Conservation (phyloP, 2,329 filamentous ascomycete genomes). For the Bipolaris victoriae region DNA sequence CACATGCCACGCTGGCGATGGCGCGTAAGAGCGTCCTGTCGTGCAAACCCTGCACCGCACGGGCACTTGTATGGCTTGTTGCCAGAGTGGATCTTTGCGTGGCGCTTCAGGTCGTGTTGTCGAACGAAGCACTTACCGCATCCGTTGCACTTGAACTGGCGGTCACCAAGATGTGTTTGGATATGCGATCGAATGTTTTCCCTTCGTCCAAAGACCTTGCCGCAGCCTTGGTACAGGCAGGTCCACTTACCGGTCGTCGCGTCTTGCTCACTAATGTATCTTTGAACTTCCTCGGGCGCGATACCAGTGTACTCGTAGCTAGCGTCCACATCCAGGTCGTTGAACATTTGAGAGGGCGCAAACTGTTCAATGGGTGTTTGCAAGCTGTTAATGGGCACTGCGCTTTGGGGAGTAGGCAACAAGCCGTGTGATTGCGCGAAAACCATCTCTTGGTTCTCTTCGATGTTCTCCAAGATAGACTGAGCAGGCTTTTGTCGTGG, state of each 20-base stretch:
- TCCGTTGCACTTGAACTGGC: conserved; percentile 91
- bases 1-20: conserved; percentile 97
- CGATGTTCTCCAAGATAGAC: conserved; percentile 44
- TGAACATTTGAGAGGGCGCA: conserved; percentile 30
- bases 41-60: conserved; percentile 92
- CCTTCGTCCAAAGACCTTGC: conserved; percentile 92
- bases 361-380: conserved; percentile 26
- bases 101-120: conserved; percentile 95
- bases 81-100: conserved; percentile 96
- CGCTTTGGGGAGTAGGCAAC: conserved; percentile 32
- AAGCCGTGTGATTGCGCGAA: conserved; percentile 42
- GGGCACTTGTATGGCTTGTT: conserved; percentile 95
- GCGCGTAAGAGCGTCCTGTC: conserved; percentile 91
- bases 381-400: conserved; percentile 30
- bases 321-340: conserved; percentile 63
- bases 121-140: conserved; percentile 97
- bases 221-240: conserved; percentile 70
- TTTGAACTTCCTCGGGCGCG: conserved; percentile 73
- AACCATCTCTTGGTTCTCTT: conserved; percentile 41
- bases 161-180: conserved; percentile 95
- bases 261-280: conserved; percentile 57
- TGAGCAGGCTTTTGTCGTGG: conserved; percentile 44
- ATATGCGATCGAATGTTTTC: conserved; percentile 99
- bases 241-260: conserved; percentile 54
- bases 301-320: conserved; percentile 80